These are phyloP conservation scores for Stagonosporopsis cucurbitacearum DNA, from an alignment of 2,329 filamentous ascomycete species.

Conservation along the genomic window DNA sequence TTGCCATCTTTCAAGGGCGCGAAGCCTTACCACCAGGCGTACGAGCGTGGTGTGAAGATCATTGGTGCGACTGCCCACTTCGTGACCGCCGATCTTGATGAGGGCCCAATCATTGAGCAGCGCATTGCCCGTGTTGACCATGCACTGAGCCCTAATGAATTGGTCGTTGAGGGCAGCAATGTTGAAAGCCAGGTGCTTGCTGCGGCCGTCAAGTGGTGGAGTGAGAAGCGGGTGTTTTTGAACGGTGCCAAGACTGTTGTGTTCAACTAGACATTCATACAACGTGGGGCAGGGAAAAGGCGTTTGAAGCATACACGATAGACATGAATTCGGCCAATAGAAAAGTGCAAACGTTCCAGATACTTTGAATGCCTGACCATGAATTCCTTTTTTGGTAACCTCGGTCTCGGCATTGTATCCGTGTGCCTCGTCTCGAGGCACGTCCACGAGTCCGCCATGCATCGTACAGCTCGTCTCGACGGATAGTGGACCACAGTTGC, in stretches of 20 bases:
- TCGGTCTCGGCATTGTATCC: constrained; percentile 8
- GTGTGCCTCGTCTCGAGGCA: constrained; percentile 21
- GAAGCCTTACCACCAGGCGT: constrained; percentile 87
- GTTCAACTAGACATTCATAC: constrained; percentile 58
- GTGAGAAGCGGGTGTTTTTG: constrained; percentile 77
- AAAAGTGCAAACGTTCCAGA: neutral
- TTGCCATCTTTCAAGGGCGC: constrained; percentile 87
- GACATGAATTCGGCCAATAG: constrained; percentile 1
- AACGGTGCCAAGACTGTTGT: constrained; percentile 83
- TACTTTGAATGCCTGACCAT: neutral
- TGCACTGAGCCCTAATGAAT: constrained; percentile 74
- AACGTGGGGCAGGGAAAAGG: neutral
- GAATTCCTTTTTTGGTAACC: constrained; percentile 6
- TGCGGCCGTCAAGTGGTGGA: constrained; percentile 83
- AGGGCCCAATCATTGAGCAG: constrained; percentile 90
- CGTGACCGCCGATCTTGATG: constrained; percentile 82
- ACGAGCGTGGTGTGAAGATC: constrained; percentile 86
- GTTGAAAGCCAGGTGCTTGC: constrained; percentile 84
- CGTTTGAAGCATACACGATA: neutral
- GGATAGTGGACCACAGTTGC: constrained; percentile 12
- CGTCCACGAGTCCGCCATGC: constrained; percentile 22
- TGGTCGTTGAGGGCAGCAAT: constrained; percentile 81
- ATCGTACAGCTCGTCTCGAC: constrained; percentile 25
- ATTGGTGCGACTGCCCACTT: constrained; percentile 87
- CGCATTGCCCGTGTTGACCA: constrained; percentile 79